These are phyloP conservation scores for Aspergillus costaricaensis DNA, from an alignment of 2,329 filamentous ascomycete genomes.

Conservation along the genomic window DNA sequence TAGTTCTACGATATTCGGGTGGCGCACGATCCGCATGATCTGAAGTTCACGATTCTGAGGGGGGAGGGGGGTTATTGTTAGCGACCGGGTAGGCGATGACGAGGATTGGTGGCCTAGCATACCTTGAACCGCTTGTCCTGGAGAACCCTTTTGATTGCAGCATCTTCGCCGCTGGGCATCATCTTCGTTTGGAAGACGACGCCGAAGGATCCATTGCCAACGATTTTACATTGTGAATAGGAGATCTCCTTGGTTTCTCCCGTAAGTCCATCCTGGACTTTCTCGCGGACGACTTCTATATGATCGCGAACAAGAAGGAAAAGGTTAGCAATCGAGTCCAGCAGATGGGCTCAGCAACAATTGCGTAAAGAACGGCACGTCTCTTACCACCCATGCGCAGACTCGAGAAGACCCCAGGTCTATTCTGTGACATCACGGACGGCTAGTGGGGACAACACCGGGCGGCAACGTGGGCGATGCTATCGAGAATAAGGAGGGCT, in stretches of 20 bases:
- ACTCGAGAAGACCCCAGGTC: slow-evolving; percentile 82
- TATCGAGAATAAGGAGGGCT: slow-evolving; percentile 47
- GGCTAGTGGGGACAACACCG: slow-evolving; percentile 26
- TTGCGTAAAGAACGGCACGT: slow-evolving; percentile 19
- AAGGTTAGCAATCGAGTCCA: slow-evolving; percentile 18
- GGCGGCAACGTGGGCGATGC: slow-evolving; percentile 24
- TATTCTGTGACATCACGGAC: slow-evolving; percentile 78
- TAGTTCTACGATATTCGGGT: slow-evolving; percentile 97
- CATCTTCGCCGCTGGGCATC: slow-evolving; percentile 95
- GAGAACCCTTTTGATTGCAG: slow-evolving; percentile 96
- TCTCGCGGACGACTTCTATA: slow-evolving; percentile 94
- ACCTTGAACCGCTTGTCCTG: slow-evolving; percentile 99
- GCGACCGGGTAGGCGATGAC: slow-evolving; percentile 16
- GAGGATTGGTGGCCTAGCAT: slow-evolving; percentile 21
- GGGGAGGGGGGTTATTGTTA: slow-evolving; percentile 27
- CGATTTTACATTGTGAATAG: slow-evolving; percentile 99
- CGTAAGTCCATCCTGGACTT: slow-evolving; percentile 96
- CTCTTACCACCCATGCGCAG: slow-evolving; percentile 95
- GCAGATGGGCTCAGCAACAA: slow-evolving; percentile 23
- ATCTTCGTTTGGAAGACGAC: slow-evolving; percentile 99
- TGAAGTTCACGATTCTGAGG: slow-evolving; percentile 93
- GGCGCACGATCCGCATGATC: slow-evolving; percentile 98
- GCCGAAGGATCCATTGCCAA: slow-evolving; percentile 97
- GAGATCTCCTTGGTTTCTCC: slow-evolving; percentile 96
- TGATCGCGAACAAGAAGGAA: slow-evolving; percentile 13